A percentile compares a stretch with the other conserved stretches of the same genome.
These are phyloP conservation scores for Cryptococcus depauperatus DNA, from an alignment of 1,284 basidiomycete genomes.

Conservation along the genomic window DNA sequence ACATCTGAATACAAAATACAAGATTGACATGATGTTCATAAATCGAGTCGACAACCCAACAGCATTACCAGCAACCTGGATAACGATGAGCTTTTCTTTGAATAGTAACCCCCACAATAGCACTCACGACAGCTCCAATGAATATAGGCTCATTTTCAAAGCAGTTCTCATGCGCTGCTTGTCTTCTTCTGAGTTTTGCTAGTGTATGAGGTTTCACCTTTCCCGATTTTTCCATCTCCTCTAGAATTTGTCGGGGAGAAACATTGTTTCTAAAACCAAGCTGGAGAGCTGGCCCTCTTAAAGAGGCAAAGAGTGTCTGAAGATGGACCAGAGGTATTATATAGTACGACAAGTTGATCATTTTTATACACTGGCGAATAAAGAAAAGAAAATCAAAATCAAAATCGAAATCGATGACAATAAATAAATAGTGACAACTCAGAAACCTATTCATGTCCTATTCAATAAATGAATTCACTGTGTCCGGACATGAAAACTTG, in stretches of 20 bases:
- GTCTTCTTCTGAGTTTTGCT: constrained; percentile 25
- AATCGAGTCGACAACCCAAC: constrained; percentile 22
- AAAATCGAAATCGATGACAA: too few species aligned
- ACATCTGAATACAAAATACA: constrained; percentile 26
- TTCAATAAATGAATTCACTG: too few species aligned
- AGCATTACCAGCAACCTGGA: constrained; percentile 33
- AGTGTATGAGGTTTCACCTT: constrained; percentile 20
- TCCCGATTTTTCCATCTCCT: constrained; percentile 23
- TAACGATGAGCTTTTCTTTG: background rate
- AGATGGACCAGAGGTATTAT: constrained; percentile 27
- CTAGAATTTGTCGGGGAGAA: constrained; percentile 21
- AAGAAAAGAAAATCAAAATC: too few species aligned
- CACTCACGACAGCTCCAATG: constrained; percentile 26
- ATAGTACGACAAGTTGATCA: constrained; percentile 32
- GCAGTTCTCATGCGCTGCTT: constrained; percentile 32
- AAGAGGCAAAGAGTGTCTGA: constrained; percentile 22
- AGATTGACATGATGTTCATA: constrained; percentile 29
- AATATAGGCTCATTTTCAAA: constrained; percentile 29
- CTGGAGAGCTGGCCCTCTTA: constrained; percentile 16
- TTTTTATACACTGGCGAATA: constrained; percentile 5
- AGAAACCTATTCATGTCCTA: too few species aligned
- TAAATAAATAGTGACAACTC: too few species aligned
- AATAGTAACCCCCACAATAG: background rate
- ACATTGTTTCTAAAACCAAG: constrained; percentile 27
- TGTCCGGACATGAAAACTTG: too few species aligned